Conservation (phyloP, 140 eudicot genomes). For the Erigeron philadelphicus region DNA sequence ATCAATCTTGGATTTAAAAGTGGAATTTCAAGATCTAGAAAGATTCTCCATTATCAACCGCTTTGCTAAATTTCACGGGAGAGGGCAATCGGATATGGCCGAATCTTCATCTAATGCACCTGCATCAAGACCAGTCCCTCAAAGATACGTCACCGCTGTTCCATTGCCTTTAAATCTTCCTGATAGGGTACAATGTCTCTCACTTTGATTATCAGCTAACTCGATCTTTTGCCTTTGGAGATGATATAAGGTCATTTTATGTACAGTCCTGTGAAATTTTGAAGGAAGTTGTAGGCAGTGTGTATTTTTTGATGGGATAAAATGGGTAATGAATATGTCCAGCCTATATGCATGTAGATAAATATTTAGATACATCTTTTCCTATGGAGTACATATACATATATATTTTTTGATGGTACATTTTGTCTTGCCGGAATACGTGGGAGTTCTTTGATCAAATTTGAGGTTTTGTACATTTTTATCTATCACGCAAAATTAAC, state of each 20-base stretch:
- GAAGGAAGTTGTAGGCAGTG: not conserved
- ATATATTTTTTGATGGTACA: not conserved
- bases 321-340: not conserved
- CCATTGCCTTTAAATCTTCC: not conserved
- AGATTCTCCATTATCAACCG: not conserved
- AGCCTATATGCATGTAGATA: not conserved
- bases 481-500: not conserved
- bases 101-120: not conserved
- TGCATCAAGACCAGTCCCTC: not conserved
- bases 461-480: not conserved
- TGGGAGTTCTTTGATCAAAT: not conserved
- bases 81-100: not conserved
- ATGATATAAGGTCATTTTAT: not conserved
- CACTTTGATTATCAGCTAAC: not conserved
- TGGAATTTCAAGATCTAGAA: not conserved
- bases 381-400: not conserved
- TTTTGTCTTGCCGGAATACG: not conserved
- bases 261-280: not conserved
- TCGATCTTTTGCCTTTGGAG: not conserved
- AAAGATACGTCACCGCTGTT: not conserved
- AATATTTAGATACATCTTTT: not conserved
- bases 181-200: not conserved
- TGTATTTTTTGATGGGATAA: not conserved
- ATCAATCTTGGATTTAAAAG: not conserved
- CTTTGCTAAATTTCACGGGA: not conserved